Evolutionary conservation across 2,329 filamentous ascomycete species (phyloP).

Genomic region (Basipetospora sp.): DNA sequence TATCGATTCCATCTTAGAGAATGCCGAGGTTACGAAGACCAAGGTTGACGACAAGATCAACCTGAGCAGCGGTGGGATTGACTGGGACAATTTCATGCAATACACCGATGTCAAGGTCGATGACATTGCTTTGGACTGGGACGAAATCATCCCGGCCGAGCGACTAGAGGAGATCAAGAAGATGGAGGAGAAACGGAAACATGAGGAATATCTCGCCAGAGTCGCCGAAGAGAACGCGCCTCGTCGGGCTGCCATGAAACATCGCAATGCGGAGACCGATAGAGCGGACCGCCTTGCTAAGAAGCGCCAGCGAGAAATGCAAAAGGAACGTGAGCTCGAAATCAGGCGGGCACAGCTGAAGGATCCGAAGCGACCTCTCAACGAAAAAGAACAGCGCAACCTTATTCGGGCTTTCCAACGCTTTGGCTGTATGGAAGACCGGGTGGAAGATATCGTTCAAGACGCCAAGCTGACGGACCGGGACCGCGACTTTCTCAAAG

Average conservation of each 20-base stretch:
- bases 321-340: slow-evolving; percentile 59
- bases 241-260: slow-evolving; percentile 53
- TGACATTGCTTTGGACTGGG: slow-evolving; percentile 68
- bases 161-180: slow-evolving; percentile 79
- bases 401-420: slow-evolving; percentile 81
- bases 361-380: slow-evolving; percentile 79
- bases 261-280: slow-evolving; percentile 42
- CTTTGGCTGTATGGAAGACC: slow-evolving; percentile 80
- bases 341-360: slow-evolving; percentile 57
- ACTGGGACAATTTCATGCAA: slow-evolving; percentile 89
- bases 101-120: slow-evolving; percentile 97
- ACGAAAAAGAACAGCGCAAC: slow-evolving; percentile 84
- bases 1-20: slow-evolving; percentile 91
- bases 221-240: slow-evolving; percentile 76
- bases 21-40: slow-evolving; percentile 92
- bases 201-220: slow-evolving; percentile 69
- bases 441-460: slow-evolving; percentile 70
- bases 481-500: slow-evolving; percentile 64
- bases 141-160: slow-evolving; percentile 92
- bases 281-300: slow-evolving; percentile 49
- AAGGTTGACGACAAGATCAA: slow-evolving; percentile 85
- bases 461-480: slow-evolving; percentile 75
- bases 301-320: slow-evolving; percentile 49
- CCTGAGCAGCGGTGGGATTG: slow-evolving; percentile 72
- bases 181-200: slow-evolving; percentile 70